Conservation (phyloP, 1,139 yeast species). For the Suhomyces maxii region DNA sequence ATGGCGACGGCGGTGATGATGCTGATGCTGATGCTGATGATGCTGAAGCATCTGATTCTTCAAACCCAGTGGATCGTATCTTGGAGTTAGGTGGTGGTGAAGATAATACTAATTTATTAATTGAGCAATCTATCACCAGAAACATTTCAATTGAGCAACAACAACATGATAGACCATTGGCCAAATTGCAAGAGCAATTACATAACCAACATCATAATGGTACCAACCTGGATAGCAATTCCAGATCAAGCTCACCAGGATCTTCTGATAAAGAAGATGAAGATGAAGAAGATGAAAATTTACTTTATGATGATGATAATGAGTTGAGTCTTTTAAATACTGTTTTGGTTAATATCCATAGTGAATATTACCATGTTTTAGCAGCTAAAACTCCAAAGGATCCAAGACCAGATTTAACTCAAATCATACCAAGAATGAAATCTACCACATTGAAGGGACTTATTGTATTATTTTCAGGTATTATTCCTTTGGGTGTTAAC, state of each 20-base stretch:
- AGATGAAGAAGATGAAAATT: slow-evolving; percentile 50
- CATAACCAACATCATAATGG: slow-evolving; percentile 49
- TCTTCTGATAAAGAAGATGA: slow-evolving; percentile 14
- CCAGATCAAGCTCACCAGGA: slow-evolving; percentile 14
- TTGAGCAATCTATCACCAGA: slow-evolving; percentile 57
- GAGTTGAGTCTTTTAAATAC: slow-evolving; percentile 67
- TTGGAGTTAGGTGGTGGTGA: slow-evolving; percentile 51
- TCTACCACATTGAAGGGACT: slow-evolving; percentile 64
- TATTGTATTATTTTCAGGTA: slow-evolving; percentile 78
- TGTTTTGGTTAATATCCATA: slow-evolving; percentile 65
- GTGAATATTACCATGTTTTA: slow-evolving; percentile 58
- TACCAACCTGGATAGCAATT: slow-evolving; percentile 13
- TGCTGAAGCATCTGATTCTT: slow-evolving; percentile 11
- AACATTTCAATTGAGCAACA: slow-evolving; percentile 63
- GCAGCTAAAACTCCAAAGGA: slow-evolving; percentile 20
- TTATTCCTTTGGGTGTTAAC: slow-evolving; percentile 75
- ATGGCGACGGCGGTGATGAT: too few relatives aligned
- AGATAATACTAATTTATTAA: slow-evolving; percentile 43
- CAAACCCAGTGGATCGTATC: slow-evolving; percentile 52
- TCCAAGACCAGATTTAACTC: slow-evolving; percentile 57
- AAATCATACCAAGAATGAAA: slow-evolving; percentile 74
- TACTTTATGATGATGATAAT: slow-evolving; percentile 76
- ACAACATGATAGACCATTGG: slow-evolving; percentile 76
- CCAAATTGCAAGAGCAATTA: slow-evolving; percentile 74
- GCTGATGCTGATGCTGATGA: slow-evolving; percentile 19